Conservation (phyloP, 1,284 basidiomycete genomes). For the Rhizoctonia solani region DNA sequence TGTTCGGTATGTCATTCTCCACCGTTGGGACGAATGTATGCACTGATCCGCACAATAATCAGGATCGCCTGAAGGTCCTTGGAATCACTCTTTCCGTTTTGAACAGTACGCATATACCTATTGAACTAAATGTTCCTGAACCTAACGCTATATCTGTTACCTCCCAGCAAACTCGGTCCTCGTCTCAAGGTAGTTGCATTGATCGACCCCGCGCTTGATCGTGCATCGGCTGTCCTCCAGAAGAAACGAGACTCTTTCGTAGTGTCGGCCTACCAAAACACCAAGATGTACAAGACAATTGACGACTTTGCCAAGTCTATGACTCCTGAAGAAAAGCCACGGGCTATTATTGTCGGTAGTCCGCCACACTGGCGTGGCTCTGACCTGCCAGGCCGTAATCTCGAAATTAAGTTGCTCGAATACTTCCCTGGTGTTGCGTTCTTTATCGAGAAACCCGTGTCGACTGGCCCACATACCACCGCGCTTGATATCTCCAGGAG, state of each 20-base stretch:
- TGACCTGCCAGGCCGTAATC: conserved; percentile 75
- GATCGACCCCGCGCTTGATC: conserved; percentile 87
- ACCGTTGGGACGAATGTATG: not conserved
- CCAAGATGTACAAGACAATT: conserved; percentile 84
- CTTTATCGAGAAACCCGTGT: conserved; percentile 94
- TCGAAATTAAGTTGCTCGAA: conserved; percentile 89
- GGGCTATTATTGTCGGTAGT: conserved; percentile 86
- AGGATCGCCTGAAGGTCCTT: conserved; percentile 86
- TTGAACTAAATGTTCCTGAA: not conserved
- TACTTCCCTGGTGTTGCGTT: conserved; percentile 88
- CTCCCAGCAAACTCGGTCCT: conserved; percentile 85
- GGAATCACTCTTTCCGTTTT: conserved; percentile 95
- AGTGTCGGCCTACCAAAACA: conserved; percentile 89
- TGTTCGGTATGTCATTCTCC: conserved; percentile 68
- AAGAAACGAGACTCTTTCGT: conserved; percentile 96
- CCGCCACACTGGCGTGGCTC: conserved; percentile 94
- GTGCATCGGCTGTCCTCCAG: conserved; percentile 78
- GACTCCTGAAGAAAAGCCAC: conserved; percentile 52
- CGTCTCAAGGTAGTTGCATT: conserved; percentile 95
- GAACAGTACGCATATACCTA: conserved; percentile 67
- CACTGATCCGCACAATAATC: conserved; percentile 11
- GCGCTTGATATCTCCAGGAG: conserved; percentile 54
- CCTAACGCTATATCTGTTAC: conserved; percentile 34
- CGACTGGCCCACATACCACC: conserved; percentile 70
- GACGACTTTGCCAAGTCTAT: conserved; percentile 80